These are phyloP conservation scores for Penicillium sp. DNA, from an alignment of 2,329 filamentous ascomycete species.

Conservation along the genomic window DNA sequence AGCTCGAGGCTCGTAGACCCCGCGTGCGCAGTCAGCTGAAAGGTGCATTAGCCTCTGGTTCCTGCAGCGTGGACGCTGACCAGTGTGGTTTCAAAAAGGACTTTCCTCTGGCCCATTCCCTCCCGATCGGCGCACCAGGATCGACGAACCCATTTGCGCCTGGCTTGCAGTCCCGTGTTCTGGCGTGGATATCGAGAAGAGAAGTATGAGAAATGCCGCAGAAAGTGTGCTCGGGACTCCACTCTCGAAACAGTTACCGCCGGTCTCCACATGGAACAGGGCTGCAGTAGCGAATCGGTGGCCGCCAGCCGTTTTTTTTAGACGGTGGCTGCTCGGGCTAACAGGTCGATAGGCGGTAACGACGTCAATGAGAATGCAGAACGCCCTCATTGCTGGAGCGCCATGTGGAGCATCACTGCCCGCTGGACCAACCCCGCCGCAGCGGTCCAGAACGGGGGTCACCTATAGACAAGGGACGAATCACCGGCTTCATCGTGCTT, in stretches of 20 bases:
- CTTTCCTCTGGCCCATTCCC: constrained; percentile 4
- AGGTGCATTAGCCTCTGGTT: constrained; percentile 31
- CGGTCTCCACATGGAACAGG: background rate
- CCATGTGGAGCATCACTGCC: constrained; percentile 18
- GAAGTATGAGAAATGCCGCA: background rate
- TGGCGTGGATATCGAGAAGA: background rate
- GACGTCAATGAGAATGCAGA: constrained; percentile 6
- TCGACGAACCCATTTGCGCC: constrained; percentile 11
- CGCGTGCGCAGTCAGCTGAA: constrained; percentile 25
- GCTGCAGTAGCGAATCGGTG: background rate
- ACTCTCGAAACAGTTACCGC: background rate
- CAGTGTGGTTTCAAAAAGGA: constrained; percentile 12
- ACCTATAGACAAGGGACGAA: constrained; percentile 4
- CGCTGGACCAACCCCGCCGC: constrained; percentile 9
- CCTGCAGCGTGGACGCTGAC: constrained; percentile 27
- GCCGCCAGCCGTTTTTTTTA: constrained; percentile 5
- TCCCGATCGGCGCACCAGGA: constrained; percentile 21
- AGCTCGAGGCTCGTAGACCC: background rate
- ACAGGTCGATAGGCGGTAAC: constrained; percentile 8
- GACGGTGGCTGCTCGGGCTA: constrained; percentile 12
- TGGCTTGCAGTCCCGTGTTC: background rate
- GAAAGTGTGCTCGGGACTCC: background rate
- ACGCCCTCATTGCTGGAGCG: constrained; percentile 11
- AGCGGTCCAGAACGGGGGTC: constrained; percentile 9
- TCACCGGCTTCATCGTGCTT: constrained; percentile 2